Evolutionary conservation across 352 stramenopile genomes (phyloP).

Genomic region (Peronosclerospora sorghi): DNA sequence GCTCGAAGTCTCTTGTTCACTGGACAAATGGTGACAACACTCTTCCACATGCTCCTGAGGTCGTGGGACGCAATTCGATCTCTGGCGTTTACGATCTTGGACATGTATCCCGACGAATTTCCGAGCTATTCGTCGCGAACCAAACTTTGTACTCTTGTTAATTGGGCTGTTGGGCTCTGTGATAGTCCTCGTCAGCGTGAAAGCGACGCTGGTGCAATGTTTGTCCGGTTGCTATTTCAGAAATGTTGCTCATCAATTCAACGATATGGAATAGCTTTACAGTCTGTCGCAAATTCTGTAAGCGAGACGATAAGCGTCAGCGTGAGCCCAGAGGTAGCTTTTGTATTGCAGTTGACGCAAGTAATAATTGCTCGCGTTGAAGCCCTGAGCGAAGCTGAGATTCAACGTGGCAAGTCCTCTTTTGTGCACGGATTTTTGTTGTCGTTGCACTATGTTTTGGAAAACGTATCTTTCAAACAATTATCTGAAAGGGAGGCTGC

Average conservation of each 20-base stretch:
- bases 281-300: constrained; percentile 2
- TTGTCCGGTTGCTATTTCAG: no score
- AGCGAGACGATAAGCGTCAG: constrained; percentile 1
- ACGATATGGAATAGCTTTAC: constrained; percentile 21
- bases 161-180: constrained; percentile 66
- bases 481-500: constrained; percentile 11
- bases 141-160: constrained; percentile 34
- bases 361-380: constrained; percentile 35
- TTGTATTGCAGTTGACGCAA: constrained; percentile 46
- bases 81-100: constrained; percentile 52
- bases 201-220: constrained; percentile 36
- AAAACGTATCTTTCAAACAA: constrained; percentile 36
- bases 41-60: constrained; percentile 72
- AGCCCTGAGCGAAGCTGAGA: constrained; percentile 18
- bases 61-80: constrained; percentile 71
- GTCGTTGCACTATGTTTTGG: constrained; percentile 68
- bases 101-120: constrained; percentile 52
- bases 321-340: constrained; percentile 23
- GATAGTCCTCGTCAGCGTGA: constrained; percentile 69
- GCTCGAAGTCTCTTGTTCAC: constrained; percentile 31
- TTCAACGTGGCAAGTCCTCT: constrained; percentile 38
- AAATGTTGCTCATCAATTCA: no score
- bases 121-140: constrained; percentile 39
- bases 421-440: constrained; percentile 69
- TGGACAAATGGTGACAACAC: constrained; percentile 48